Percentiles rank a stretch among this genome's conserved stretches.
phyloP scores from a whole-genome alignment of 2,329 filamentous ascomycete species.

The Dothistroma septosporum region DNA sequence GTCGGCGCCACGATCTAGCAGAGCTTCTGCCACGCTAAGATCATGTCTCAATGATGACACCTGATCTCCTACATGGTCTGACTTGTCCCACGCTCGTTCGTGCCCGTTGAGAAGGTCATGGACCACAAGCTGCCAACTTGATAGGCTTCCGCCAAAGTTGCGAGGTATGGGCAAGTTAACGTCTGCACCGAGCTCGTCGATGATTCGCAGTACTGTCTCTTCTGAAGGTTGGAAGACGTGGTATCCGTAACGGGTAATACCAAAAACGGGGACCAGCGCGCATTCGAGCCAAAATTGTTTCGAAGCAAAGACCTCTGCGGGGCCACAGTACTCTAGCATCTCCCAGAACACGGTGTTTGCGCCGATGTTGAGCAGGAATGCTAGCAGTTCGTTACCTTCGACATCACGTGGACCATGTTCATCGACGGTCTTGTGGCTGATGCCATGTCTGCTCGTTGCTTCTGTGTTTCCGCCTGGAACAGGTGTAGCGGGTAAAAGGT shows the following conservation, averaged over 20 bases:
- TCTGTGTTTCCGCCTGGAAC: no score
- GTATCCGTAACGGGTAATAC: no score
- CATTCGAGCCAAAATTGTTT: not conserved
- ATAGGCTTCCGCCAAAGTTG: not conserved
- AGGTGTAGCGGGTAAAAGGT: no score
- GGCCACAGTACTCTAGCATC: not conserved
- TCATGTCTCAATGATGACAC: no score
- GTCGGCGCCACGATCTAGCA: not conserved
- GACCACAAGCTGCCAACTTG: not conserved
- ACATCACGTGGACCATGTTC: not conserved
- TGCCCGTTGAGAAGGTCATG: not conserved
- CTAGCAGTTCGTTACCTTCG: not conserved
- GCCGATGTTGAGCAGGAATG: not conserved
- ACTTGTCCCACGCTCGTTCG: not conserved
- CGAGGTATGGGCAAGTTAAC: not conserved
- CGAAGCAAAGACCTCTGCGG: not conserved
- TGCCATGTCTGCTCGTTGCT: no score
- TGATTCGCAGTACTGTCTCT: not conserved
- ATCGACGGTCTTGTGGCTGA: no score
- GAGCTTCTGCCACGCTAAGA: not conserved
- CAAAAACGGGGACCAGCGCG: not conserved
- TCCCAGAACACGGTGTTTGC: not conserved
- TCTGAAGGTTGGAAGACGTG: not conserved
- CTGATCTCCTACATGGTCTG: not conserved
- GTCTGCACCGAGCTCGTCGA: not conserved